A percentile compares a stretch with the other conserved stretches of the same genome.
Conservation (phyloP, 2,329 filamentous ascomycete genomes). For the Cladosporium austrohemisphaericum region DNA sequence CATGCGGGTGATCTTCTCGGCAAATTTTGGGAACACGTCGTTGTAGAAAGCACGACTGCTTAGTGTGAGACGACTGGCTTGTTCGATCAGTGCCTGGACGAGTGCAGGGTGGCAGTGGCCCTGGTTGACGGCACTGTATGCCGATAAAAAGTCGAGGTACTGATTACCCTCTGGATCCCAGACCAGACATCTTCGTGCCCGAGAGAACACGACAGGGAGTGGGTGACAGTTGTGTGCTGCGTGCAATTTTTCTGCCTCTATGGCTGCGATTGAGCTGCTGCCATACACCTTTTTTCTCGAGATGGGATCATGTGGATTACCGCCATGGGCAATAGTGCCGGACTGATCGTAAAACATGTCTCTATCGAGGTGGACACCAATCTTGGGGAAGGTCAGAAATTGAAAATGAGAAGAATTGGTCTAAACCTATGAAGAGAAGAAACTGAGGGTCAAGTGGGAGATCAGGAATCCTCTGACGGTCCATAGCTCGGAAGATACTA, state of each 20-base stretch:
- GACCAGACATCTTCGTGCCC: constrained; percentile 78
- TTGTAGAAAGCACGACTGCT: constrained; percentile 96
- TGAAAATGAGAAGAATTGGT: too few relatives aligned
- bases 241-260: constrained; percentile 73
- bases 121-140: constrained; percentile 96
- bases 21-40: constrained; percentile 94
- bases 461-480: too few relatives aligned
- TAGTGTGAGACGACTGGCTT: constrained; percentile 83
- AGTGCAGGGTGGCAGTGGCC: constrained; percentile 97
- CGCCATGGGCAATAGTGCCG: too few relatives aligned
- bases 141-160: constrained; percentile 96
- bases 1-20: constrained; percentile 88
- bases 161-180: constrained; percentile 94
- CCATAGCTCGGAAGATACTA: too few relatives aligned
- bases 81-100: constrained; percentile 81
- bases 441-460: too few relatives aligned
- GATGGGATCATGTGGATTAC: too few relatives aligned
- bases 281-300: too few relatives aligned
- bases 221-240: constrained; percentile 99
- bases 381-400: too few relatives aligned
- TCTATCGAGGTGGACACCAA: too few relatives aligned
- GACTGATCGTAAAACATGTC: too few relatives aligned
- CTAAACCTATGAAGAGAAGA: too few relatives aligned
- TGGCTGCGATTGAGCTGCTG: too few relatives aligned
- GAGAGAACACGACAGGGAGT: constrained; percentile 86